Evolutionary conservation across 345 rosid genomes (phyloP).

Genomic region (Fremontodendron californicum): DNA sequence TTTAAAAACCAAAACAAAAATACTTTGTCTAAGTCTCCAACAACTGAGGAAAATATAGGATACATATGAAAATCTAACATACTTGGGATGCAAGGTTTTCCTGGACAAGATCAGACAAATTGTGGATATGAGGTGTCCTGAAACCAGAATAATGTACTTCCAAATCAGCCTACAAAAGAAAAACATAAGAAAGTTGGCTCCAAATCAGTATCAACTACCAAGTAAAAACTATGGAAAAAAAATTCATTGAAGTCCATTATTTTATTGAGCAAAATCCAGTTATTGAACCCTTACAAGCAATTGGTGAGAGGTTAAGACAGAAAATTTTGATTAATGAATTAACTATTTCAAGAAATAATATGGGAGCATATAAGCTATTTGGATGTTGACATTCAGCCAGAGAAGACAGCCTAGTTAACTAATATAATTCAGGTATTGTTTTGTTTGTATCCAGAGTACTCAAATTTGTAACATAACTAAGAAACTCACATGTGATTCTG

Average conservation of each 20-base stretch:
- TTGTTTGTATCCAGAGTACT: neutral
- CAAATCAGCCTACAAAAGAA: constrained; percentile 36
- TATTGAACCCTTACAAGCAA: neutral
- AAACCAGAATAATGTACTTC: constrained; percentile 81
- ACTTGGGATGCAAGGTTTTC: constrained; percentile 60
- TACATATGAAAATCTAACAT: constrained; percentile 19
- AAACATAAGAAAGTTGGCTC: neutral
- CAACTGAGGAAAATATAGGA: neutral
- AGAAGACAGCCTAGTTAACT: neutral
- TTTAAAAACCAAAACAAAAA: constrained; percentile 1
- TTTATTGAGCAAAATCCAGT: neutral
- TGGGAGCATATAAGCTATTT: neutral
- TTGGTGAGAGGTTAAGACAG: neutral
- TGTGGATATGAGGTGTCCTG: constrained; percentile 74
- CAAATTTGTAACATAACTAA: neutral
- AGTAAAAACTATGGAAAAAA: neutral
- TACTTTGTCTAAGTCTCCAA: neutral
- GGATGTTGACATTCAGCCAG: neutral
- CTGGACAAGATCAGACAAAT: constrained; percentile 74
- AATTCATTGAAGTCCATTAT: neutral
- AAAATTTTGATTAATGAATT: neutral
- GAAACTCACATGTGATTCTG: neutral
- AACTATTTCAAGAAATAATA: neutral
- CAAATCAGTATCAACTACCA: neutral
- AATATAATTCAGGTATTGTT: neutral